phyloP scores from a whole-genome alignment of 768 basidiomycete species.

The Agaricus subrufescens region DNA sequence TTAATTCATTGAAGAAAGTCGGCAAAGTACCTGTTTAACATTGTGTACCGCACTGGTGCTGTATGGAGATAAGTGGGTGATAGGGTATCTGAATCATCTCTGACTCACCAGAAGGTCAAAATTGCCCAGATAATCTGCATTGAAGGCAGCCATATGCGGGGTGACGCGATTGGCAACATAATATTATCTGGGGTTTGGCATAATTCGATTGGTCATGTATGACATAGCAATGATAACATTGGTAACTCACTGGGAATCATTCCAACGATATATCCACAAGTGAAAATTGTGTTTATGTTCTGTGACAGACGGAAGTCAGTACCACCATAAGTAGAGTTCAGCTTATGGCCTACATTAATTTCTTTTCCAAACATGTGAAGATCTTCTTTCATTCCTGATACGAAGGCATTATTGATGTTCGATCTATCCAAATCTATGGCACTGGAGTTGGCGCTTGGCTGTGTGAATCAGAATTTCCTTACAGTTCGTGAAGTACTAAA shows the following conservation, averaged over 20 bases:
- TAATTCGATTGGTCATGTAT: neutral
- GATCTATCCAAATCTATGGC: slow-evolving; percentile 58
- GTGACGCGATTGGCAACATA: slow-evolving; percentile 57
- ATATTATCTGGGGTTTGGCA: slow-evolving; percentile 45
- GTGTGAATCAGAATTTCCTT: slow-evolving; percentile 6
- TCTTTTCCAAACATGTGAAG: slow-evolving; percentile 60
- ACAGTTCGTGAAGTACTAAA: slow-evolving; percentile 67
- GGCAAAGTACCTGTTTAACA: slow-evolving; percentile 44
- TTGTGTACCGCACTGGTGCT: slow-evolving; percentile 54
- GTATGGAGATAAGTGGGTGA: neutral
- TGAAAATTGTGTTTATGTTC: slow-evolving; percentile 69
- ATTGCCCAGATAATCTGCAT: slow-evolving; percentile 66
- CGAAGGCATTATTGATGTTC: slow-evolving; percentile 69
- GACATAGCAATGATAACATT: neutral
- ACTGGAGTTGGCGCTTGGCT: neutral
- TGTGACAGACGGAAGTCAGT: slow-evolving; percentile 17
- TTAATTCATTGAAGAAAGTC: neutral
- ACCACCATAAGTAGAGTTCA: neutral
- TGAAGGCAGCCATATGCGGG: slow-evolving; percentile 61
- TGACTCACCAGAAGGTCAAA: slow-evolving; percentile 54
- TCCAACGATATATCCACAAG: slow-evolving; percentile 71
- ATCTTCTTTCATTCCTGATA: slow-evolving; percentile 77
- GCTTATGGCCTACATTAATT: slow-evolving; percentile 41
- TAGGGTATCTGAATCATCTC: neutral
- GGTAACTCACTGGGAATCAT: slow-evolving; percentile 57